These are phyloP conservation scores for Speleostelium caveatum DNA, from an alignment of 78 protist species.

Conservation along the genomic window DNA sequence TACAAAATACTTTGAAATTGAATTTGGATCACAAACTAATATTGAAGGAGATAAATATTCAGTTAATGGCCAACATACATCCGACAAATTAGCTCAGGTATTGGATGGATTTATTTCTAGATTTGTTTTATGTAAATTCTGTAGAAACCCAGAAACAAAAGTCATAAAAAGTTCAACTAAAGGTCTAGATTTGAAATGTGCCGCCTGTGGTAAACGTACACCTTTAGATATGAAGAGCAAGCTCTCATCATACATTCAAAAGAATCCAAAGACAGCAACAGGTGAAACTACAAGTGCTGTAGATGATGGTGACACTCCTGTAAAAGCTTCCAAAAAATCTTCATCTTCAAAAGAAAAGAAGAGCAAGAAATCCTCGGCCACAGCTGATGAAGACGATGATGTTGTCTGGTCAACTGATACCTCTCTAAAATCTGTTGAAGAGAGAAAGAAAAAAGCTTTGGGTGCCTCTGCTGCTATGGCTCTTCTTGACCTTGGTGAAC, in stretches of 20 bases:
- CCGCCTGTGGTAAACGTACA: conserved; percentile 86
- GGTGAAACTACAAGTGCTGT: background rate
- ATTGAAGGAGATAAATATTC: conserved; percentile 80
- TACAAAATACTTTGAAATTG: conserved; percentile 92
- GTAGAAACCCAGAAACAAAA: conserved; percentile 92
- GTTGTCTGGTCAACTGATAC: conserved; percentile 78
- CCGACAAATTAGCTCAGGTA: conserved; percentile 64
- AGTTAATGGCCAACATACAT: conserved; percentile 89
- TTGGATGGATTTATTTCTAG: conserved; percentile 89
- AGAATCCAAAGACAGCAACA: conserved; percentile 81
- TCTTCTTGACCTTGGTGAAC: conserved; percentile 22
- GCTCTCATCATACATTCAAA: conserved; percentile 77
- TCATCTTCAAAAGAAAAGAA: conserved; percentile 13
- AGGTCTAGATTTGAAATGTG: conserved; percentile 77
- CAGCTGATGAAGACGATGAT: conserved; percentile 58
- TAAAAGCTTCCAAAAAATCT: background rate
- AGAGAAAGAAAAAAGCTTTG: conserved; percentile 57
- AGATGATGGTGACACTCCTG: conserved; percentile 24
- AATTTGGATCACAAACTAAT: conserved; percentile 91
- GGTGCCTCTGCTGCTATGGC: conserved; percentile 42
- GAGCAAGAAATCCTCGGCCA: background rate
- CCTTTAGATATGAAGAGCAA: conserved; percentile 56
- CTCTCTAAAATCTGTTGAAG: conserved; percentile 71
- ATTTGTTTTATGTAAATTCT: conserved; percentile 92
- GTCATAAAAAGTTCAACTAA: conserved; percentile 17